Evolutionary conservation across 2,329 filamentous ascomycete genomes (phyloP), one percentile per base, ranked within the genome.

Genomic region (Claviceps purpurea): DNA sequence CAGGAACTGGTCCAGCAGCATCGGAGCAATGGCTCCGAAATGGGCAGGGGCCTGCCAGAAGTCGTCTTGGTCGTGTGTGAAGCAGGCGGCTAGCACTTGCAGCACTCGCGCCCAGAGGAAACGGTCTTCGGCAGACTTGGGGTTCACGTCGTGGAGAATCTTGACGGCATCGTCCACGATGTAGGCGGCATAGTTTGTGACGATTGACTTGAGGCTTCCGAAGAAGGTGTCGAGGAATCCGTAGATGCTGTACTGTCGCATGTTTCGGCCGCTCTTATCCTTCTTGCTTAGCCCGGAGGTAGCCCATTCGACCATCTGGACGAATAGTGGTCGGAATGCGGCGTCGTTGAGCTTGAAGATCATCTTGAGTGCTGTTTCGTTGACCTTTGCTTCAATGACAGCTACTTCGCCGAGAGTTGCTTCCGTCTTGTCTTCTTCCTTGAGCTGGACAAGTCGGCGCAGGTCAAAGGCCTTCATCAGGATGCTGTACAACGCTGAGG

Each of bases 281-380:
- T 76, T 78, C 69, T 83, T 82, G 18, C 82, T 70, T 45, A 86
- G 67, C 0, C 74, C 76, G 2, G 73, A 70, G 18, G 73, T 75
- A 0, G 85, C 78, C 86, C 90, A 96, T 53, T 95, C 88, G 46
- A 94, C 75, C n/a, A 96, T 72, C 57, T 85, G 81, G 16, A 82
- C 77, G 71, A 97, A 98, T 56, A 98, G 82, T 1, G 93, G 94
- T 13, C 90, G 79, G 80, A 98, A 98, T 0, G 86, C 82, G 1
- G 86, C 84, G 64, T 98, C 93, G 69, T 96, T 97, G 56, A 98
- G 79, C 73, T 97, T 97, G 73, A 95, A 89, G 51, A 95, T 86
- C 82, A 96, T 93, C 67, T 89, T 87, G 54, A 98, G 78, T 0
- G 84, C 80, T 13, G 85, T 81, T 10, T 84, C 78, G 63, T 88